These are phyloP conservation scores for Neofusicoccum cordaticola DNA, from an alignment of 2,329 filamentous ascomycete genomes.

Conservation along the genomic window DNA sequence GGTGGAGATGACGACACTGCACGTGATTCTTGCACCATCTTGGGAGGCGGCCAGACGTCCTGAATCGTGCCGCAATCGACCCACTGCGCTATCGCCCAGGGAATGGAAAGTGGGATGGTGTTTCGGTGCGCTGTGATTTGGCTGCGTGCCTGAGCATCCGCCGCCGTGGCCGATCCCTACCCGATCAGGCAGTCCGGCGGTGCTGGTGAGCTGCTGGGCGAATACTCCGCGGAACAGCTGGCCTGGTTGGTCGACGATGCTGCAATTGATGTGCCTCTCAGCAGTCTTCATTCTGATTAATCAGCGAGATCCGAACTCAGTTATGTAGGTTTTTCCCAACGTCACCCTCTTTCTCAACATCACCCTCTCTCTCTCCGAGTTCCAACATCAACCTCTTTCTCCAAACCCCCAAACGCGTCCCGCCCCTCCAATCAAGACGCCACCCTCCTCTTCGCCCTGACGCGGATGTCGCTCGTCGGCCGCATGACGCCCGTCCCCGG, in stretches of 20 bases:
- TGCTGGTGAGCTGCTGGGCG: neutral
- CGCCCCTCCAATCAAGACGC: neutral
- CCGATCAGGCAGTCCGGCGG: neutral
- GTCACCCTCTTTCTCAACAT: neutral
- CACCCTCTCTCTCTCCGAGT: neutral
- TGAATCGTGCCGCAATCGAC: neutral
- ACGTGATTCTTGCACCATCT: conserved; percentile 16
- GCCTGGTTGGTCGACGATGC: no score
- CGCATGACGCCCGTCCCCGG: conserved; percentile 18
- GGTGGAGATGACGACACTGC: conserved; percentile 14
- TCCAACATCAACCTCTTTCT: neutral
- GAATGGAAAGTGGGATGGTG: neutral
- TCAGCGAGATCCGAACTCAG: neutral
- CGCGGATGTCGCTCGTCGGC: neutral
- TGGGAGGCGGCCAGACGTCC: neutral
- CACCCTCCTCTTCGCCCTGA: conserved; percentile 6
- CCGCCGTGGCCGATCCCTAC: neutral
- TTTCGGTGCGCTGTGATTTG: neutral
- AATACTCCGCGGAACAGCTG: no score
- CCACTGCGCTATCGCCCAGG: neutral
- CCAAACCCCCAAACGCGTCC: no score
- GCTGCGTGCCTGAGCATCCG: neutral
- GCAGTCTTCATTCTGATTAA: no score
- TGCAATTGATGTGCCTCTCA: no score
- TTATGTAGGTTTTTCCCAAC: neutral